These are phyloP conservation scores for Boletus tylopilopsis DNA, from an alignment of 768 basidiomycete genomes.

Conservation along the genomic window DNA sequence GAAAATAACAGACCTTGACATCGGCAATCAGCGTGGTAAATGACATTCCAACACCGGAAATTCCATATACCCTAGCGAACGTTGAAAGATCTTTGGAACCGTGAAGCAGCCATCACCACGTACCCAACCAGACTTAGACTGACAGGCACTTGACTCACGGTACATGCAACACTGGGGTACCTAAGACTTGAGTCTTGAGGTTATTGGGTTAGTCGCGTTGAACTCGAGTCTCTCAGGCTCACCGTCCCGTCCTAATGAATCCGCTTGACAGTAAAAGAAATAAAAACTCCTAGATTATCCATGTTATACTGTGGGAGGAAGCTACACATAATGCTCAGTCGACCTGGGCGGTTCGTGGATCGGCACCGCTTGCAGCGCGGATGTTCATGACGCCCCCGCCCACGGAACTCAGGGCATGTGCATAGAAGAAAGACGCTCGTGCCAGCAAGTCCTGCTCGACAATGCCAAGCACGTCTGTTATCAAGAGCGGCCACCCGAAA, in stretches of 20 bases:
- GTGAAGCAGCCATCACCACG: too few relatives aligned
- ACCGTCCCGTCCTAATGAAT: neutral
- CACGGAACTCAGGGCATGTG: conserved; percentile 39
- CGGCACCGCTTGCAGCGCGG: conserved; percentile 38
- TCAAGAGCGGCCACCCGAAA: conserved; percentile 41
- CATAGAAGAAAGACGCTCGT: conserved; percentile 39
- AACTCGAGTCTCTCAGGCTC: too few relatives aligned
- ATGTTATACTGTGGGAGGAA: neutral
- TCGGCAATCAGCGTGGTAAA: too few relatives aligned
- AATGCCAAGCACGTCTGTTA: conserved; percentile 41
- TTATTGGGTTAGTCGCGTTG: too few relatives aligned
- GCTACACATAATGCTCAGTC: conserved; percentile 24
- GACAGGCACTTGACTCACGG: too few relatives aligned
- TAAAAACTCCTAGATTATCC: neutral
- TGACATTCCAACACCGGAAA: too few relatives aligned
- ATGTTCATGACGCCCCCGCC: conserved; percentile 41
- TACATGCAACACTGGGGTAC: too few relatives aligned
- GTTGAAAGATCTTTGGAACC: too few relatives aligned
- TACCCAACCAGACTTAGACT: too few relatives aligned
- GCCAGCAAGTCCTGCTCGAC: conserved; percentile 43
- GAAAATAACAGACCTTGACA: too few relatives aligned
- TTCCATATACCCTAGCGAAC: too few relatives aligned
- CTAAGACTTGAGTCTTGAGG: too few relatives aligned
- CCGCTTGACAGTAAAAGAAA: neutral
- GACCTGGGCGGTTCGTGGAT: conserved; percentile 35